A percentile compares a stretch with the other conserved stretches of the same genome.
Evolutionary conservation across 1,139 yeast species (phyloP).

Genomic region (Diutina mesorugosa): DNA sequence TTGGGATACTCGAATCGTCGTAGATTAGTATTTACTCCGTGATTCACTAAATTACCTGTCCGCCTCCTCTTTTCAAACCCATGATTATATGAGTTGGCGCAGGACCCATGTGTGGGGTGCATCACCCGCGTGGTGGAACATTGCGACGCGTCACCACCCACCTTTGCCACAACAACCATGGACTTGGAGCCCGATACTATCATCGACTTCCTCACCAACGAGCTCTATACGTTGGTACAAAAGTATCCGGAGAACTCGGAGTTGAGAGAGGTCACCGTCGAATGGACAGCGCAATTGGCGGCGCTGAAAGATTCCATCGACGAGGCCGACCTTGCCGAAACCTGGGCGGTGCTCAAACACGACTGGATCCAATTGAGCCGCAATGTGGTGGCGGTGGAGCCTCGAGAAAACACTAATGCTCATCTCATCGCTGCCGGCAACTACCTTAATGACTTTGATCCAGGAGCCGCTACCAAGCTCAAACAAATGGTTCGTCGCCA

Average conservation of each 20-base stretch:
- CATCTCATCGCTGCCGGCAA: neutral
- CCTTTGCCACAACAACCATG: neutral
- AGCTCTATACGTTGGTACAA: neutral
- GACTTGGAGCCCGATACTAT: neutral
- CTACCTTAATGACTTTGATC: neutral
- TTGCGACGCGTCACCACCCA: neutral
- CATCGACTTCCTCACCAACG: neutral
- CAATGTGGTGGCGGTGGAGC: neutral
- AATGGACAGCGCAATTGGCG: neutral
- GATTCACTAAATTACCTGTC: too few relatives aligned
- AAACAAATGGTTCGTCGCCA: neutral
- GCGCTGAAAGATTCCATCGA: neutral
- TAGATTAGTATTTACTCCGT: too few relatives aligned
- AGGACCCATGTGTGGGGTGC: neutral
- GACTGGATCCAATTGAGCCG: neutral
- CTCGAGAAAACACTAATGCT: neutral
- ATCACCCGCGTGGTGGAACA: neutral
- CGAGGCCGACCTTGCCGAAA: neutral
- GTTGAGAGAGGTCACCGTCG: neutral
- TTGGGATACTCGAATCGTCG: too few relatives aligned
- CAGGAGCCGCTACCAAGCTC: neutral
- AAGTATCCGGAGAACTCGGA: neutral
- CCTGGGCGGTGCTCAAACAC: neutral
- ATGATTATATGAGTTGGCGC: neutral
- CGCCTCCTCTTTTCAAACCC: too few relatives aligned